These are phyloP conservation scores for Aspergillus campestris DNA, from an alignment of 495 filamentous ascomycete genomes.

Conservation along the genomic window DNA sequence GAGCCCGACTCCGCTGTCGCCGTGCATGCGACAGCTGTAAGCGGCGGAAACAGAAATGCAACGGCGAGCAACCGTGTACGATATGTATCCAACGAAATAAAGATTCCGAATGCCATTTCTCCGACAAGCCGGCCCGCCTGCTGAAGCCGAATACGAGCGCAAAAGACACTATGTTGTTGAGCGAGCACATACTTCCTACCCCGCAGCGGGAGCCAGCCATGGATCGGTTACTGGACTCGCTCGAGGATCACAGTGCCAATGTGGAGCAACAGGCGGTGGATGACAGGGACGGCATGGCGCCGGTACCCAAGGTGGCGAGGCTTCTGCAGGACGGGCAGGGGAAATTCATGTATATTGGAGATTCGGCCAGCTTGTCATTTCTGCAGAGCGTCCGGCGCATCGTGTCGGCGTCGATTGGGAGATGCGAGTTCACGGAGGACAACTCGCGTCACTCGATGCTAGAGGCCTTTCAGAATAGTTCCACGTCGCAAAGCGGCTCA, in stretches of 20 bases:
- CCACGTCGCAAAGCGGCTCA: constrained; percentile 20
- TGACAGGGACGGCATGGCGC: constrained; percentile 32
- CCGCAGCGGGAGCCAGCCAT: constrained; percentile 34
- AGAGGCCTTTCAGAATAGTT: constrained; percentile 44
- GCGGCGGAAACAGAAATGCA: constrained; percentile 73
- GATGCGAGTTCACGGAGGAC: constrained; percentile 60
- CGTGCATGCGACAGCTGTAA: constrained; percentile 70
- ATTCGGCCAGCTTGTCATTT: constrained; percentile 64
- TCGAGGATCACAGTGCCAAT: constrained; percentile 29
- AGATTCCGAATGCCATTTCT: constrained; percentile 37
- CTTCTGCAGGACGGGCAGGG: constrained; percentile 47
- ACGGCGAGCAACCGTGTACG: constrained; percentile 60
- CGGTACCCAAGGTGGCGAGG: constrained; percentile 39
- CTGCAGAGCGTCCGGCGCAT: constrained; percentile 65
- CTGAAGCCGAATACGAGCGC: constrained; percentile 24
- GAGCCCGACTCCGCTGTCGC: constrained; percentile 31
- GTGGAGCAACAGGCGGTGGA: constrained; percentile 26
- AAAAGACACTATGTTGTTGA: constrained; percentile 34
- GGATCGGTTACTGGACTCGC: constrained; percentile 31
- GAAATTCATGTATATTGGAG: constrained; percentile 60
- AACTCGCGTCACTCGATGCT: constrained; percentile 60
- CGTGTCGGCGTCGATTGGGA: constrained; percentile 55
- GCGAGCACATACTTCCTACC: constrained; percentile 25
- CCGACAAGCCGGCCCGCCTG: constrained; percentile 32
- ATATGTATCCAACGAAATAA: constrained; percentile 55